These are phyloP conservation scores for Mucor lusitanicus DNA, from an alignment of 371 early-diverging fungal species.

Conservation along the genomic window DNA sequence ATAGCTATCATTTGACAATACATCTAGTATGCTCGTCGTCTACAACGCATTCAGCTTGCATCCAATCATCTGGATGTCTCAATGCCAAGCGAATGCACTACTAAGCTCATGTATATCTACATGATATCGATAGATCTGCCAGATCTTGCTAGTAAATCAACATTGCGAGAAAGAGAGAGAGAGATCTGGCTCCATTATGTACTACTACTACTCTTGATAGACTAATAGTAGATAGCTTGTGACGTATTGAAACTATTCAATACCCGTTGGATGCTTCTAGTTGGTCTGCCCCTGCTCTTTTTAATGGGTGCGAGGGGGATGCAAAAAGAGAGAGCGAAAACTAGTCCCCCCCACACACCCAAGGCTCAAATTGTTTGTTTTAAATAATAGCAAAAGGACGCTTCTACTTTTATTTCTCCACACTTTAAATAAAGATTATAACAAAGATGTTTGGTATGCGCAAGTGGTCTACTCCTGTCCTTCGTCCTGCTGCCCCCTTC, in stretches of 20 bases:
- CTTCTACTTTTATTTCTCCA: constrained; percentile 10
- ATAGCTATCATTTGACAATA: no score
- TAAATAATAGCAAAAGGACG: neutral
- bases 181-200: no score
- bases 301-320: constrained; percentile 3
- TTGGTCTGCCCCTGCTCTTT: constrained; percentile 1
- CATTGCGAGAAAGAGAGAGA: no score
- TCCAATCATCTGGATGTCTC: no score
- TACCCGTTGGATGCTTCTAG: neutral
- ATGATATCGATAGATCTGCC: no score
- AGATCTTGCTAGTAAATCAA: no score
- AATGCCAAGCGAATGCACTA: neutral
- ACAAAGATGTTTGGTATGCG: constrained; percentile 55
- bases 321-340: neutral
- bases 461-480: constrained; percentile 53
- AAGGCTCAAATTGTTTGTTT: constrained; percentile 1
- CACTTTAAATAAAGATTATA: constrained; percentile 5
- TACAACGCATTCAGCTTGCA: no score
- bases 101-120: neutral
- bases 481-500: constrained; percentile 54
- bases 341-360: constrained; percentile 1
- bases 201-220: no score
- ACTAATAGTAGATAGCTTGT: neutral
- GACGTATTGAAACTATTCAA: neutral
- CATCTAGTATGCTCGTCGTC: no score